A percentile compares a stretch with the other conserved stretches of the same genome.
Evolutionary conservation across 768 basidiomycete species (phyloP).

Genomic region (Pleurotus cornucopiae): DNA sequence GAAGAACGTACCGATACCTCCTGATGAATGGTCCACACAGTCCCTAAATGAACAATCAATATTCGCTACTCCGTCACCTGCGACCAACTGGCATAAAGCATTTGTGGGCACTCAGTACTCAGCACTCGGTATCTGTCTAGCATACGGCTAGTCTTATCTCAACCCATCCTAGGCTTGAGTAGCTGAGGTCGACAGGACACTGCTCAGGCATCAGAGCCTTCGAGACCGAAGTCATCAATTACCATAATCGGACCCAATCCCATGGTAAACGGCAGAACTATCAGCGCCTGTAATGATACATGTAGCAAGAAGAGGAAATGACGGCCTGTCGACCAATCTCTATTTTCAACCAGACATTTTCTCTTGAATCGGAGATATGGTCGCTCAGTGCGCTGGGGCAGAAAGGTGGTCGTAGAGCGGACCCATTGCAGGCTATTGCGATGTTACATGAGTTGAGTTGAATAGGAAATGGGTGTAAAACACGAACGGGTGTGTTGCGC

Average conservation of each 20-base stretch:
- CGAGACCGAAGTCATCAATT: too few species aligned
- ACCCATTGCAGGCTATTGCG: conserved; percentile 53
- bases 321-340: neutral
- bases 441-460: conserved; percentile 7
- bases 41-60: too few species aligned
- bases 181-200: too few species aligned
- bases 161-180: too few species aligned
- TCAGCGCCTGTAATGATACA: neutral
- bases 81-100: too few species aligned
- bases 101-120: neutral
- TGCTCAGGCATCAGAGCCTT: too few species aligned
- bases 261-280: too few species aligned
- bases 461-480: neutral
- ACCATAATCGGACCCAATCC: too few species aligned
- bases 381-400: conserved; percentile 10
- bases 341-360: neutral
- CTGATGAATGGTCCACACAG: too few species aligned
- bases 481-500: conserved; percentile 70
- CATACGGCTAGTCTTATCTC: too few species aligned
- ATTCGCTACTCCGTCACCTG: too few species aligned
- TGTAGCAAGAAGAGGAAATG: conserved; percentile 1
- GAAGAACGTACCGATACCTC: too few species aligned
- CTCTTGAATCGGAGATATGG: neutral
- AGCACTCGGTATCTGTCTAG: neutral
- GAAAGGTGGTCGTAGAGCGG: conserved; percentile 57